Conservation (phyloP, 805 yeast species). For the Maudiozyma pseudohumilis region DNA sequence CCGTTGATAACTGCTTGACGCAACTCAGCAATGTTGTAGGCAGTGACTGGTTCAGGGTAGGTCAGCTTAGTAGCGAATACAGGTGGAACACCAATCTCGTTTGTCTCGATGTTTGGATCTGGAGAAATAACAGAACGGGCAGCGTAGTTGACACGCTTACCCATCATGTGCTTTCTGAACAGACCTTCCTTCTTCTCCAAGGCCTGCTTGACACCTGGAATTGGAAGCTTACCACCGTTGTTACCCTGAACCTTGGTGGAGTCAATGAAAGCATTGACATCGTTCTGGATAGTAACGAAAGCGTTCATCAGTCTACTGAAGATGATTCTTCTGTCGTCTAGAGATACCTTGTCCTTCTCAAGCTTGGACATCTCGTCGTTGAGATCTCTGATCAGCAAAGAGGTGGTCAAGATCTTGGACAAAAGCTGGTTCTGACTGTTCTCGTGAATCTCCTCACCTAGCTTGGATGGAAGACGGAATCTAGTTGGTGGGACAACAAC, state of each 20-base stretch:
- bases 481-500: conserved; percentile 93
- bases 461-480: conserved; percentile 90
- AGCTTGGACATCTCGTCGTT: conserved; percentile 68
- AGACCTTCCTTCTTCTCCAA: conserved; percentile 97
- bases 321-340: conserved; percentile 62
- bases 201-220: conserved; percentile 96
- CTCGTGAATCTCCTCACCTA: conserved; percentile 95
- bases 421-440: conserved; percentile 85
- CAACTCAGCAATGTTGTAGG: conserved; percentile 80
- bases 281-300: conserved; percentile 89
- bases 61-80: conserved; percentile 93
- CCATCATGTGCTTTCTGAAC: conserved; percentile 99
- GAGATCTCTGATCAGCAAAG: conserved; percentile 75
- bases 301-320: conserved; percentile 91
- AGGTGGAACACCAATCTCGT: conserved; percentile 98
- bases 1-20: conserved; percentile 96
- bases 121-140: conserved; percentile 99
- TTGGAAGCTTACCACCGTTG: conserved; percentile 54
- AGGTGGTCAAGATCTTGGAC: conserved; percentile 68
- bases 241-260: conserved; percentile 77
- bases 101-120: conserved; percentile 95
- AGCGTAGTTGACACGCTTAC: conserved; percentile 97
- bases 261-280: conserved; percentile 89
- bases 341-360: conserved; percentile 48
- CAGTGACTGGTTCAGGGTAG: conserved; percentile 96